These are phyloP conservation scores for Aspergillus taichungensis DNA, from an alignment of 495 filamentous ascomycete species.

Conservation along the genomic window DNA sequence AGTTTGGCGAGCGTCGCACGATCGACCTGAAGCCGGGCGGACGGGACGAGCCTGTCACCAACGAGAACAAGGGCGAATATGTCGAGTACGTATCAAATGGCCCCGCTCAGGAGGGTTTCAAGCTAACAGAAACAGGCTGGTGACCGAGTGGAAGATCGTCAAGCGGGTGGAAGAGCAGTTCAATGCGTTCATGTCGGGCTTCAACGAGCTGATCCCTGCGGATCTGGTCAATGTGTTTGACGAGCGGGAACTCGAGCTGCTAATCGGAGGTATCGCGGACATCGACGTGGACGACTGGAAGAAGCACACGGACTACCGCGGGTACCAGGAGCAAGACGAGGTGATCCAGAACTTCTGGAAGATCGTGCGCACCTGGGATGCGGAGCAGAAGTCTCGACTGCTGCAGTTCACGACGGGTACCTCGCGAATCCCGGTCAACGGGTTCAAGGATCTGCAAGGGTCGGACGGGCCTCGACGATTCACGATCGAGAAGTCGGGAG, in stretches of 20 bases:
- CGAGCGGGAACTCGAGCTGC: constrained; percentile 89
- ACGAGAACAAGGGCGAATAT: constrained; percentile 93
- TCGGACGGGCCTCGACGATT: constrained; percentile 93
- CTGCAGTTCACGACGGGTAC: constrained; percentile 97
- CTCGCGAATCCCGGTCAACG: constrained; percentile 96
- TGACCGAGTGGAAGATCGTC: constrained; percentile 98
- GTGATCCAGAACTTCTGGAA: constrained; percentile 99
- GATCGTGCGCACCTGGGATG: constrained; percentile 91
- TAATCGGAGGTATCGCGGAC: constrained; percentile 98
- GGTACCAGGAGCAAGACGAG: constrained; percentile 96
- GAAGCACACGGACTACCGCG: constrained; percentile 99
- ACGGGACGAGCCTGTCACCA: constrained; percentile 86
- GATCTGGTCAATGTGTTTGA: constrained; percentile 99
- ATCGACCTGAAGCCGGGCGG: constrained; percentile 90
- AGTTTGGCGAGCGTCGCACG: constrained; percentile 86
- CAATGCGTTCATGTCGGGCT: constrained; percentile 92
- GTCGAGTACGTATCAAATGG: constrained; percentile 55
- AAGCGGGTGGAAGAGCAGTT: constrained; percentile 98
- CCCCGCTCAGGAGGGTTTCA: background rate
- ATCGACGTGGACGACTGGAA: constrained; percentile 99
- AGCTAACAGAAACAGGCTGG: constrained; percentile 46
- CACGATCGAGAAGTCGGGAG: constrained; percentile 96
- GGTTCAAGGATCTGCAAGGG: constrained; percentile 98
- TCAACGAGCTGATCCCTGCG: constrained; percentile 93
- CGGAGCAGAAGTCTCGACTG: constrained; percentile 93